phyloP scores from a whole-genome alignment of 352 stramenopile genomes.

The Chrysophaeum taylorii region DNA sequence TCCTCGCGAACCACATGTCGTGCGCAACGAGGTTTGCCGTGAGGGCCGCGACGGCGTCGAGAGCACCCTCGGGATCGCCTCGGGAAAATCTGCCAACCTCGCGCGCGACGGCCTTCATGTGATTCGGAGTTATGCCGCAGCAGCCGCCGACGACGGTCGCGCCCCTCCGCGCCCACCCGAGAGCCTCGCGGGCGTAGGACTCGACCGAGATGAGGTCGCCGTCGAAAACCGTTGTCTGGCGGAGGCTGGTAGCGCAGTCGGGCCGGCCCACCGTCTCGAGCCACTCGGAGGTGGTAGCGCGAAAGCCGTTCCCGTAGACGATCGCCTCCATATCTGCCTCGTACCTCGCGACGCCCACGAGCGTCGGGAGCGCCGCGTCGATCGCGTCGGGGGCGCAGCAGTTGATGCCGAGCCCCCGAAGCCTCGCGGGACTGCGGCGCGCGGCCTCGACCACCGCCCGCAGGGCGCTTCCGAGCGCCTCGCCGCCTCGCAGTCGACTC shows the following conservation, averaged over 20 bases:
- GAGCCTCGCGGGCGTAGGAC: not conserved
- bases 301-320: conserved; percentile 7
- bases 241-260: conserved; percentile 2
- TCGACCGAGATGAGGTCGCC: not conserved
- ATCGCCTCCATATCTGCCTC: not conserved
- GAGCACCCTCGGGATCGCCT: too few relatives aligned
- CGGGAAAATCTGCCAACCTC: too few relatives aligned
- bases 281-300: not conserved
- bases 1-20: too few relatives aligned
- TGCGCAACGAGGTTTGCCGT: too few relatives aligned
- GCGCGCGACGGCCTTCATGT: too few relatives aligned
- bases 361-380: not conserved
- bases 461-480: not conserved
- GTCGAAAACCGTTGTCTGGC: not conserved
- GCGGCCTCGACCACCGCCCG: not conserved
- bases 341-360: not conserved
- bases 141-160: conserved; percentile 11
- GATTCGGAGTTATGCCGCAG: not conserved
- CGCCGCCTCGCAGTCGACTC: not conserved
- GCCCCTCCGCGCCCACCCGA: not conserved
- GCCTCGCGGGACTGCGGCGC: not conserved
- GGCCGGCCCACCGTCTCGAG: not conserved
- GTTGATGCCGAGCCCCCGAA: not conserved
- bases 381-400: not conserved
- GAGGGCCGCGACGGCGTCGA: too few relatives aligned